Base-by-base conservation (phyloP, 495 filamentous ascomycete species). In the Daldinia decipiens region DNA sequence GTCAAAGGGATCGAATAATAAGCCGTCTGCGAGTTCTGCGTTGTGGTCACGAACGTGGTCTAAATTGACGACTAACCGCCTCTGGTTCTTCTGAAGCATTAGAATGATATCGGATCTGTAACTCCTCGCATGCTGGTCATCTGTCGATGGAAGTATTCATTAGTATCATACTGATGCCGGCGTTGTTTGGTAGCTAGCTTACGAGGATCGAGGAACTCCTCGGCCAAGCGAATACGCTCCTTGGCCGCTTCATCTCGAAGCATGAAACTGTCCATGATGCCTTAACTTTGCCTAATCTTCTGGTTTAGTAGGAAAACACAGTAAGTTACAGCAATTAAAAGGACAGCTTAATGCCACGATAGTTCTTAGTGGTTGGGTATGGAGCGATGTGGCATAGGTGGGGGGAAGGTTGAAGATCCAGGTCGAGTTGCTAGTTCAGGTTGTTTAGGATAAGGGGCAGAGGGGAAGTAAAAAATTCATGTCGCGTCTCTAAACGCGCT, bases 31-130 rank as follows among this genome's bases (percentile, higher is more conserved):
- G 32, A 98, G 85, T 71, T 95, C 93, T 65, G 91, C 81, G 76
- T 92, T 97, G 82, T 97, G 94, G 68, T 92, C 87, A 78, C 96
- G 86, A 77, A 98, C 92, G 76, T 98, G 93, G 81, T 98, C 96
- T 65, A 99, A 86, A 83, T 93, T 97, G 74, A 99, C 92, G 81
- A 93, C 80, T 31, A 86, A 85, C 74, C 94, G 86, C 66, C 92
- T 87, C 72, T 92, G 82, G 66, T 91, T 92, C 71, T 93, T 92
- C 77, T 96, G 93, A 47, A 98, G 87, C 94, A 98, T 98, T 75
- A 95, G 82, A 66, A 96, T 88, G 77, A 95, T 94, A 74, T 95
- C 93, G 50, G 92, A 87, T 76, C 92, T 87, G 80, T 95, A 95
- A 84, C 90, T 93, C 75, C 90, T 87, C 70, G 87, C 83, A 73